Evolutionary conservation across 805 yeast genomes (phyloP), one percentile per base, ranked within the genome.

Genomic region (Novakomyces olei): DNA sequence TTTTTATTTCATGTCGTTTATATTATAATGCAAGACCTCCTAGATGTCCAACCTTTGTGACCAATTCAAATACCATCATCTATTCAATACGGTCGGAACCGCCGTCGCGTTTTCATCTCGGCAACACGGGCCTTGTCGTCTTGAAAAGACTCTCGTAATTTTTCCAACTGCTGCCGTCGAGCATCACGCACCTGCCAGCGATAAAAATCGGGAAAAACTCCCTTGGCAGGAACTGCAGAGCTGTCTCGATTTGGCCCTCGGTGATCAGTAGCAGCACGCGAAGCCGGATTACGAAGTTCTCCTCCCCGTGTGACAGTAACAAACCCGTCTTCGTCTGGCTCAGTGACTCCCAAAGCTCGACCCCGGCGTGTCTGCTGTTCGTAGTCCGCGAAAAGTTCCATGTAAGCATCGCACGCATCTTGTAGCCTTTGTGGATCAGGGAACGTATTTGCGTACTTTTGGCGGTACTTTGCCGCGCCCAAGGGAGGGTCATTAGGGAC

Each of bases 181-280:
- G 69, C 67, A 51, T 88, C 93, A 54, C 99, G 72, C 43, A 88
- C 67, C 58, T 88, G 99, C 68, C 83, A 88, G 45, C 93, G 65
- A 60, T 88, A 88, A 60, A 88, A 88, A 55, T 91, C 96, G 42
- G 66, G 63, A 59, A 83, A 79, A 45, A 78, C 83, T 48, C 71
- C 71, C 29, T 47, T 43, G 22, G 19, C 16, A 27, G 37, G 50
- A 30, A 63, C 65, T 24, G 68, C 71, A 19, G 58, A 57, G 2
- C 71, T 22, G 4, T 26, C 35, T 18, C 22, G n/a, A 26, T 30
- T n/a, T 23, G 34, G 5, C 19, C 41, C 8, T n/a, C n/a, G n/a
- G n/a, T n/a, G n/a, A n/a, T n/a, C n/a, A n/a, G n/a, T n/a, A n/a
- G 26, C 18, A 7, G 22, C 9, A 5, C 29, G 27, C 5, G 17